Base-by-base conservation (phyloP, 1,139 yeast species). In the Suhomyces anneliseae region DNA sequence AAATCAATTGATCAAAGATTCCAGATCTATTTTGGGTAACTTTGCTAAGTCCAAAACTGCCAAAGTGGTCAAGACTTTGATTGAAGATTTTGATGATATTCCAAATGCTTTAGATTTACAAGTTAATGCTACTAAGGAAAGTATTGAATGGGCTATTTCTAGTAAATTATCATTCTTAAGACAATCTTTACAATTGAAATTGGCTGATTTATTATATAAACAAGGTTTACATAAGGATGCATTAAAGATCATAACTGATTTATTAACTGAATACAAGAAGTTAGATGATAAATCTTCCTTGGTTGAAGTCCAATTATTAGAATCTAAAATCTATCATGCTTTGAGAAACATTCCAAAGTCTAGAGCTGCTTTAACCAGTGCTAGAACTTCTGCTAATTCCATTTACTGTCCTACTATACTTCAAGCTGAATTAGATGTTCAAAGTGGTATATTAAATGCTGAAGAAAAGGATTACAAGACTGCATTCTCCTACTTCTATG, bases 381-480 rank as follows among this genome's bases (percentile, higher is more conserved):
- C 99, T 2, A 82, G 98, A 68, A 95, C 99, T 0, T 87, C 96
- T 7, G 99, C 99, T 12, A 95, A 93, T 66, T 82, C 97, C 36
- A 90, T 95, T 48, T 95, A 92, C 70, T 89, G 97, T 58, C 97
- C 98, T 9, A 90, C 98, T n/a, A 74, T 85, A 44, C 81, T 87
- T 59, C 97, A 95, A 69, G 99, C 99, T 1, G 96, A 90, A 62
- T 78, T 95, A 50, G 99, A 95, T 66, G 81, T 90, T 69, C 93
- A 92, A 84, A 85, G 95, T 65, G 99, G 99, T 55, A 85, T 93
- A 48, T 78, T 95, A 55, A 96, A 93, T 69, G 96, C 98, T 33
- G 98, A 95, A 68, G 99, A 95, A 60, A 88, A 88, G 65, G 99
- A 95, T 68, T 95, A 89, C 72, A 88, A 90, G 64, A 95, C 99